These are phyloP conservation scores for Stephania japonica DNA, from an alignment of 164 flowering plant genomes.

Conservation along the genomic window DNA sequence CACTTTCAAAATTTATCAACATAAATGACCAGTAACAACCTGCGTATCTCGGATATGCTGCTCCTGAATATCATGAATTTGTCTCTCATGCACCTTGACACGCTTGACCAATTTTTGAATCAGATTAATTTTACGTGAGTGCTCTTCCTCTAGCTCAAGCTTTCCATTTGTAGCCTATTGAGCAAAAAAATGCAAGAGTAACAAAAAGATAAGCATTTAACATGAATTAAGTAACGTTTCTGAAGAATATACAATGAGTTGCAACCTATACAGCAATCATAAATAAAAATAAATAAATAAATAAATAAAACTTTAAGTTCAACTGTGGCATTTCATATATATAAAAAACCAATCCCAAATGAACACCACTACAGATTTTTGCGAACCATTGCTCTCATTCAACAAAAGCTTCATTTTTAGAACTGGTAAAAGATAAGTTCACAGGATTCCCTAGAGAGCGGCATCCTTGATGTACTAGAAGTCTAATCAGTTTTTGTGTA, in stretches of 20 bases:
- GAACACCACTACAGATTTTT: background rate
- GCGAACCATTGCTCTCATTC: background rate
- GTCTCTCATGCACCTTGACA: constrained; percentile 45
- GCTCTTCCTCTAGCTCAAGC: constrained; percentile 53
- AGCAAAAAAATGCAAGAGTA: background rate
- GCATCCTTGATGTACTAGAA: no score
- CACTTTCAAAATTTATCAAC: background rate
- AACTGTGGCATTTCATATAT: no score
- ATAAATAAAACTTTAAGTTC: background rate
- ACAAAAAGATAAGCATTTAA: background rate
- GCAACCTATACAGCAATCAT: background rate
- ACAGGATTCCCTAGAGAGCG: no score
- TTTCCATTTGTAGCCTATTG: constrained; percentile 57
- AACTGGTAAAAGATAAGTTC: background rate
- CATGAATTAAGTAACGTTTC: background rate
- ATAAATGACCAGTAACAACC: constrained; percentile 34
- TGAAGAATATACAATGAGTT: background rate
- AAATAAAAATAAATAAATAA: no score
- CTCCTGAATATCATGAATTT: constrained; percentile 58
- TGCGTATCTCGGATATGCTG: constrained; percentile 60
- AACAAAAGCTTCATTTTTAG: background rate
- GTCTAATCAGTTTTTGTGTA: no score
- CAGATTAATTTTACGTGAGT: constrained; percentile 24
- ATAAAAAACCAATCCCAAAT: background rate
- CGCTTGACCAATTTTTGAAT: constrained; percentile 42